phyloP scores from a whole-genome alignment of 1,284 basidiomycete species.

The Sanghuangporus baumii region DNA sequence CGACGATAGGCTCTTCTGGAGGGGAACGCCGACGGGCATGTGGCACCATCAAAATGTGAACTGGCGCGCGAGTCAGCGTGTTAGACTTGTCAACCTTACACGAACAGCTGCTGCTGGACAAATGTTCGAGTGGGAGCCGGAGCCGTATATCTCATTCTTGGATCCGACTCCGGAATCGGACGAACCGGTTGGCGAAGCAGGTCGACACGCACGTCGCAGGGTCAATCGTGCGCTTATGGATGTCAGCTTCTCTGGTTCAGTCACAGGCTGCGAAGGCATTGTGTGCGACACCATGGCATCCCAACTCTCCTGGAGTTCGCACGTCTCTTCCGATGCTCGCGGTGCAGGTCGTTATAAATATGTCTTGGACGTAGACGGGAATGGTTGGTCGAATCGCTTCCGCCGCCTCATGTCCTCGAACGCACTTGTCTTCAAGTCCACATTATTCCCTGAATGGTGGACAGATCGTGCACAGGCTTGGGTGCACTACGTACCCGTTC shows the following conservation, averaged over 20 bases:
- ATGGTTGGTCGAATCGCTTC: slow-evolving; percentile 68
- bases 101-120: slow-evolving; percentile 29
- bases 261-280: slow-evolving; percentile 37
- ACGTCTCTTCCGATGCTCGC: neutral
- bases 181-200: slow-evolving; percentile 38
- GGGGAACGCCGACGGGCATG: slow-evolving; percentile 65
- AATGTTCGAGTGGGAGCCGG: slow-evolving; percentile 25
- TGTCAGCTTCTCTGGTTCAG: slow-evolving; percentile 43
- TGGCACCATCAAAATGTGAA: slow-evolving; percentile 34
- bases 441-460: slow-evolving; percentile 63
- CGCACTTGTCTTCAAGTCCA: slow-evolving; percentile 58
- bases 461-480: slow-evolving; percentile 43
- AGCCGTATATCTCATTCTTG: slow-evolving; percentile 23
- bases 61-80: slow-evolving; percentile 49
- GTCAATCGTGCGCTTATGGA: slow-evolving; percentile 52
- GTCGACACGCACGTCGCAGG: slow-evolving; percentile 29
- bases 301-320: slow-evolving; percentile 42
- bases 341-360: slow-evolving; percentile 55
- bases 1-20: slow-evolving; percentile 55
- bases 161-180: slow-evolving; percentile 20
- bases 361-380: slow-evolving; percentile 62
- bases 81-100: slow-evolving; percentile 31
- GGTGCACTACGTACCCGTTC: slow-evolving; percentile 59
- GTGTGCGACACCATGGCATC: slow-evolving; percentile 39
- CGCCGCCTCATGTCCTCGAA: slow-evolving; percentile 59